Evolutionary conservation across 176 grass and related monocot genomes (phyloP), one percentile per base, ranked within the genome.

Genomic region (Pontederia crassipes): DNA sequence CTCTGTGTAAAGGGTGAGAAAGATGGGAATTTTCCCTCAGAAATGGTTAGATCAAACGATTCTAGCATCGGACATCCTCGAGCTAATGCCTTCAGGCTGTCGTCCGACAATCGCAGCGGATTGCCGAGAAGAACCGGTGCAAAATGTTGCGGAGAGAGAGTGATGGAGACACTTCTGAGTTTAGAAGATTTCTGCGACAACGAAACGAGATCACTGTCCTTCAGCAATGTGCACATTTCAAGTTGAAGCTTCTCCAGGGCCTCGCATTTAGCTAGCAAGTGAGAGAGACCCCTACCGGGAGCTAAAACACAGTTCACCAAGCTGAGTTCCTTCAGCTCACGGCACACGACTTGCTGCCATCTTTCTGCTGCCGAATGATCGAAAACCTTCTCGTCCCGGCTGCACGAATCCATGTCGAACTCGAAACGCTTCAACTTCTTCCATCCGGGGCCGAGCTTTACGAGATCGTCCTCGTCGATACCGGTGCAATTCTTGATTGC

Each of bases 391-490:
- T 57, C 7, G 45, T 17, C 0, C 81, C 69, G 47, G 45, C 74
- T 68, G 72, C 74, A 48, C 14, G 54, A 65, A 65, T 82, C 75
- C 28, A 72, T 77, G 64, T 81, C 66, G 27, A 85, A 95, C 58
- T 85, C 81, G 17, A 89, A 80, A 45, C 72, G 72, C 76, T 76
- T 64, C 45, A 89, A 76, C 8, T 69, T 85, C 58, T 65, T 82
- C 69, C 78, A 85, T 35, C 89, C 85, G 12, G 61, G 48, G 66
- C 85, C 79, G 48, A 95, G 57, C 54, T 82, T 80, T 47, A 85
- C 47, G 46, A 83, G 58, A 59, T 76, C 86, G 72, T 79, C 77
- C 67, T 85, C 74, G 55, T 12, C 60, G 63, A 89, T 78, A 32
- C 58, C 66, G 45, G 66, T 57, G 59, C 86, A 89, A 61, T 79